Base-by-base conservation (phyloP, 345 rosid species). In the Arabidopsis arenosa region DNA sequence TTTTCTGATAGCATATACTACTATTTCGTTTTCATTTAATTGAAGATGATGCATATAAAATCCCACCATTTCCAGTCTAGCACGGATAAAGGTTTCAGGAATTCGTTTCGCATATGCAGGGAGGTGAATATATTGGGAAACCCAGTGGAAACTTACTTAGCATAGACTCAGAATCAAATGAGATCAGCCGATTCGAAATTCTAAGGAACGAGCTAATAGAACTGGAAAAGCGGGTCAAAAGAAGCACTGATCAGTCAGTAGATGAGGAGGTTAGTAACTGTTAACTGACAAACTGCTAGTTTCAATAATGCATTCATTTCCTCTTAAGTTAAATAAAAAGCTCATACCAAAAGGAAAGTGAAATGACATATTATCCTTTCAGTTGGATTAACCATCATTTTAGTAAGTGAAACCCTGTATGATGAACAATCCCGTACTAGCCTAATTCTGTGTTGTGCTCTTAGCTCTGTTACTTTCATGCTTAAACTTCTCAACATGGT, bases 181-280 rank as follows among this genome's bases (percentile, higher is more conserved):
- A 90, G 70, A 85, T 92, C 58, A 81, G 36, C 58, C 93, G 97
- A 32, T 95, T 90, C 45, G 96, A 92, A 79, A 81, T 82, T 66
- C 71, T 95, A 33, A 92, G 93, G 84, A 92, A 84, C 66, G 99
- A 95, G 81, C 86, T 95, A 30, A 87, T 90, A 65, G 97, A 90
- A 82, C 96, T 95, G 68, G 98, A 95, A 77, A 84, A 82, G 61
- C 88, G 97, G 68, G 96, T 95, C 63, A 89, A 87, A 77, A 85
- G 76, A 76, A 88, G 88, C 82, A 80, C 97, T 47, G 82, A 84
- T 83, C 88, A 85, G 75, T 83, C 95, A 66, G 87, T 82, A 61
- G 83, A 78, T 72, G 93, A 84, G 54, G 93, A 87, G 96, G 98
- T 90, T 80, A 47, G 74, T 75, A 59, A 69, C 21, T 30, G 23